phyloP scores from a whole-genome alignment of 2,329 filamentous ascomycete genomes.

The Xylaria sp. region DNA sequence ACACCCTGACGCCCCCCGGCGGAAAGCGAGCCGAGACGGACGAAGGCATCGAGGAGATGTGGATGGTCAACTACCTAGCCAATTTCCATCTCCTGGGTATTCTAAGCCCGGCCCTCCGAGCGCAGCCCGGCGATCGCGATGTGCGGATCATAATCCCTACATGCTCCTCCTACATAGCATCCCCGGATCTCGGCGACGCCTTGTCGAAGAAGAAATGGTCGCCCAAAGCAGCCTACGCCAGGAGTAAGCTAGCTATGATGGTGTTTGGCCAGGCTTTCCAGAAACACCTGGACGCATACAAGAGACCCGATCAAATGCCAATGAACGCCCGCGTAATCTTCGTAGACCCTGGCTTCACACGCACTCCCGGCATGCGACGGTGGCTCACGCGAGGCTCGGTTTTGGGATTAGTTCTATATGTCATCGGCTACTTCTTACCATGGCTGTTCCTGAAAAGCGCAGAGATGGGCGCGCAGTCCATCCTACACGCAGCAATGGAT shows the following conservation, averaged over 20 bases:
- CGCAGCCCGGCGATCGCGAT: slow-evolving; percentile 93
- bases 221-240: slow-evolving; percentile 68
- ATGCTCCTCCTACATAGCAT: slow-evolving; percentile 88
- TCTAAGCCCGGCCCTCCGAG: slow-evolving; percentile 86
- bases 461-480: slow-evolving; percentile 83
- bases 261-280: slow-evolving; percentile 91
- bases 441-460: slow-evolving; percentile 92
- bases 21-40: slow-evolving; percentile 69
- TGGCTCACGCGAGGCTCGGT: slow-evolving; percentile 89
- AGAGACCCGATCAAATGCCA: slow-evolving; percentile 83
- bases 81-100: slow-evolving; percentile 97
- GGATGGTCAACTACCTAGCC: slow-evolving; percentile 94
- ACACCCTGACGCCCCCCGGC: slow-evolving; percentile 77
- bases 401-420: slow-evolving; percentile 80
- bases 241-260: slow-evolving; percentile 83
- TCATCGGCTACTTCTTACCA: slow-evolving; percentile 80
- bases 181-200: slow-evolving; percentile 71
- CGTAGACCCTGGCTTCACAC: slow-evolving; percentile 84
- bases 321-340: slow-evolving; percentile 86
- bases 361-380: slow-evolving; percentile 87
- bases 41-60: slow-evolving; percentile 88
- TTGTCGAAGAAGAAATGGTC: slow-evolving; percentile 64
- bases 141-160: slow-evolving; percentile 88
- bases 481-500: slow-evolving; percentile 89
- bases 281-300: slow-evolving; percentile 87